phyloP scores from a whole-genome alignment of 345 rosid species.

The Kandelia obovata region DNA sequence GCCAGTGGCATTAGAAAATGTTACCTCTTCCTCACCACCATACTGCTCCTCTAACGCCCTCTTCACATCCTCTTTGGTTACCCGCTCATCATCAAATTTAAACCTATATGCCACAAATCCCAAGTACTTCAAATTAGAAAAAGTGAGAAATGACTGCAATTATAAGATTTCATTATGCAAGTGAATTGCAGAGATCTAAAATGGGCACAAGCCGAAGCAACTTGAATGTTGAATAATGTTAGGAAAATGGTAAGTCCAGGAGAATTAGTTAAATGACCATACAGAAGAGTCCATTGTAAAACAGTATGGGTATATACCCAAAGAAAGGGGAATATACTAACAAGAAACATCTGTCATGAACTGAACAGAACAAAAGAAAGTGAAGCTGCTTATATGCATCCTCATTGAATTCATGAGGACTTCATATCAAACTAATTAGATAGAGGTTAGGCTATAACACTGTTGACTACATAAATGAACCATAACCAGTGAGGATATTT shows the following conservation, averaged over 20 bases:
- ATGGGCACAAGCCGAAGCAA: background rate
- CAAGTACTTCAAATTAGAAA: background rate
- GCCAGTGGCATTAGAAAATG: background rate
- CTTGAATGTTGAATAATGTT: background rate
- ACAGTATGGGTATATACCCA: background rate
- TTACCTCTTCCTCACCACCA: slow-evolving; percentile 98
- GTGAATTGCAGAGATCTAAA: background rate
- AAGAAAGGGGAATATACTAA: too few relatives aligned
- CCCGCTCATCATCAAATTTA: slow-evolving; percentile 97
- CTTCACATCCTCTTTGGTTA: slow-evolving; percentile 86
- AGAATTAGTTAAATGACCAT: background rate
- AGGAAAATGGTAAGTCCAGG: background rate
- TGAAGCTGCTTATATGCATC: background rate
- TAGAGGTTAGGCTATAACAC: background rate
- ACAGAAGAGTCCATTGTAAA: background rate
- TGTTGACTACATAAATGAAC: background rate
- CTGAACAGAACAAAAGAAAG: background rate
- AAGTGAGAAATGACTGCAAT: background rate
- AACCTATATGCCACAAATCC: slow-evolving; percentile 45
- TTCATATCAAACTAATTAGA: background rate
- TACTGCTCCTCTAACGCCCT: slow-evolving; percentile 97
- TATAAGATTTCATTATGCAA: background rate
- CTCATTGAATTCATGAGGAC: background rate
- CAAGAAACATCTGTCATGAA: too few relatives aligned
- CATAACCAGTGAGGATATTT: background rate